phyloP scores from a whole-genome alignment of 2,329 filamentous ascomycete genomes.

The Pseudogymnoascus sp. region DNA sequence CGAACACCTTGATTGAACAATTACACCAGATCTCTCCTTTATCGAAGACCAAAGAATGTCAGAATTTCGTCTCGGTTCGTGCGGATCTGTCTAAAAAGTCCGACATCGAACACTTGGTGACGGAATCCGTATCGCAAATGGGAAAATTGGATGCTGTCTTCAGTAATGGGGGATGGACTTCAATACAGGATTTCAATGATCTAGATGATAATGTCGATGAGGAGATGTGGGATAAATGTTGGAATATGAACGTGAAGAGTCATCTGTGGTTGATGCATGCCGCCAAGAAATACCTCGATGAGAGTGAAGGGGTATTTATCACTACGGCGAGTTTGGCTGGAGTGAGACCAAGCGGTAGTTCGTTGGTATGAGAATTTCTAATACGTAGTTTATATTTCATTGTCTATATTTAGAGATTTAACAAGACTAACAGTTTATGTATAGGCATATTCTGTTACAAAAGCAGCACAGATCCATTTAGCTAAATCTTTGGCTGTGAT shows the following conservation, averaged over 20 bases:
- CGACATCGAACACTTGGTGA: slow-evolving; percentile 55
- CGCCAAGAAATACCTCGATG: slow-evolving; percentile 47
- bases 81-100: slow-evolving; percentile 58
- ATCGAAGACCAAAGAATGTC: slow-evolving; percentile 34
- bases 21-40: slow-evolving; percentile 44
- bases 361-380: slow-evolving; percentile 37
- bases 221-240: slow-evolving; percentile 54
- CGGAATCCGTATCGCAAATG: slow-evolving; percentile 52
- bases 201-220: slow-evolving; percentile 50
- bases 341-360: slow-evolving; percentile 57
- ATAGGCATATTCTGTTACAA: slow-evolving; percentile 69
- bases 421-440: background rate
- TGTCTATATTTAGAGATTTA: background rate
- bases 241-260: slow-evolving; percentile 57
- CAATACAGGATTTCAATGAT: slow-evolving; percentile 39
- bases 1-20: slow-evolving; percentile 50
- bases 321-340: slow-evolving; percentile 60
- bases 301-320: slow-evolving; percentile 54
- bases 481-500: slow-evolving; percentile 48
- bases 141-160: slow-evolving; percentile 71
- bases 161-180: slow-evolving; percentile 62
- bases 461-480: slow-evolving; percentile 63
- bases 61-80: slow-evolving; percentile 47
- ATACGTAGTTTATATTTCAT: background rate
- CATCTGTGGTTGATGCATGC: slow-evolving; percentile 56